phyloP scores from a whole-genome alignment of 345 rosid species.

The Ceriops zippeliana region DNA sequence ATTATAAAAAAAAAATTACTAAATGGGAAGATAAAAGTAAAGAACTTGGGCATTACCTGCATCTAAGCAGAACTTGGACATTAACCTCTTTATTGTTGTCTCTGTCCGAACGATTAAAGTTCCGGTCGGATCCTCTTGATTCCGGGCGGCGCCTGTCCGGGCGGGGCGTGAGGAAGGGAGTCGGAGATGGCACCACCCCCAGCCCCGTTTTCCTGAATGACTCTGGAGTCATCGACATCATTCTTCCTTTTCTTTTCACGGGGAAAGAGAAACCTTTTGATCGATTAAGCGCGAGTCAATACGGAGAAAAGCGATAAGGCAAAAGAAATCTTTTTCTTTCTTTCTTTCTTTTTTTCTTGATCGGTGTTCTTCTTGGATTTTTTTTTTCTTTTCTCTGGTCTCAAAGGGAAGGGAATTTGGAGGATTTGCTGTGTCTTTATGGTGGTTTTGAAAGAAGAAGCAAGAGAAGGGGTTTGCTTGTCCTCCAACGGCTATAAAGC shows the following conservation, averaged over 20 bases:
- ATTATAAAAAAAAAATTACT: no score
- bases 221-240: conserved; percentile 74
- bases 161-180: conserved; percentile 82
- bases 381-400: no score
- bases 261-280: background rate
- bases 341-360: no score
- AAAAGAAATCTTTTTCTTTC: no score
- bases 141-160: conserved; percentile 76
- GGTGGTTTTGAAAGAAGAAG: no score
- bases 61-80: conserved; percentile 80
- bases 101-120: conserved; percentile 55
- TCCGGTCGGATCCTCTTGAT: conserved; percentile 45
- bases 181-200: conserved; percentile 71
- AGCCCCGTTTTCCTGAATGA: conserved; percentile 52
- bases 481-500: no score
- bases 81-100: conserved; percentile 77
- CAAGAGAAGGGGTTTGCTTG: no score
- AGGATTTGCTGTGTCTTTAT: no score
- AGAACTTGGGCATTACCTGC: conserved; percentile 37
- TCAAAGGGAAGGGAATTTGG: no score
- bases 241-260: conserved; percentile 2
- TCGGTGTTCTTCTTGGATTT: no score
- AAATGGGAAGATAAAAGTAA: no score
- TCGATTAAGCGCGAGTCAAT: conserved; percentile 2
- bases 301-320: conserved; percentile 1